Conservation (phyloP, 2,329 filamentous ascomycete genomes). For the Penicillium sp. region DNA sequence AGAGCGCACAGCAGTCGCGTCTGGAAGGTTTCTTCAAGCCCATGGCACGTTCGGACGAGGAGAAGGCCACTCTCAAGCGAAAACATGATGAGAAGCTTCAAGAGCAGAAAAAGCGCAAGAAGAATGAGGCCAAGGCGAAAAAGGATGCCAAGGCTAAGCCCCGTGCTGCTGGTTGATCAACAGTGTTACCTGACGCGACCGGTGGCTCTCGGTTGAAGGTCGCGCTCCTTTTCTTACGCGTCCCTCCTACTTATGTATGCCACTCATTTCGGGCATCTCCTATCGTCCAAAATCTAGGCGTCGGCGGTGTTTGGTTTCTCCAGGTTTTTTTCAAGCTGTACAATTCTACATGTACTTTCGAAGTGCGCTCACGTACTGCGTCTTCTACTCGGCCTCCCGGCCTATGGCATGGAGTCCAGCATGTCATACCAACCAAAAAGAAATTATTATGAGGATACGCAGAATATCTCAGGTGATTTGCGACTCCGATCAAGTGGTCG, state of each 20-base stretch:
- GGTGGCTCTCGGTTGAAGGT: background rate
- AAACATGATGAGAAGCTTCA: conserved; percentile 91
- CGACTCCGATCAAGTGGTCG: background rate
- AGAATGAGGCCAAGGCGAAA: conserved; percentile 93
- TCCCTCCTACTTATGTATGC: too few relatives aligned
- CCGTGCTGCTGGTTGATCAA: conserved; percentile 55
- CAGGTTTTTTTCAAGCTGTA: conserved; percentile 6
- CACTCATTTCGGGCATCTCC: too few relatives aligned
- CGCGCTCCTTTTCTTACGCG: background rate
- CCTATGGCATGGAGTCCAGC: conserved; percentile 11
- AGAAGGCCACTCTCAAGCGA: conserved; percentile 81
- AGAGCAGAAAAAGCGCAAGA: conserved; percentile 91
- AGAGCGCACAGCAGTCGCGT: conserved; percentile 83
- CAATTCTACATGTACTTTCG: too few relatives aligned
- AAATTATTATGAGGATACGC: background rate
- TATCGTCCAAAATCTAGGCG: conserved; percentile 14
- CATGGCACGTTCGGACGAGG: conserved; percentile 78
- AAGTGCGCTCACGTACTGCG: conserved; percentile 2
- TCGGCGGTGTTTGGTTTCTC: conserved; percentile 14
- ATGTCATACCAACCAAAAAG: conserved; percentile 9
- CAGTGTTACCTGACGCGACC: background rate
- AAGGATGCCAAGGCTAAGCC: conserved; percentile 86
- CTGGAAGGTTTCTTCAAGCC: conserved; percentile 97
- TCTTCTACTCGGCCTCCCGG: conserved; percentile 1
- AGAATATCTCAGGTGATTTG: background rate